Percentiles rank a stretch among this genome's conserved stretches.
Evolutionary conservation across 495 filamentous ascomycete genomes (phyloP).

Genomic region (Chaetomium tenue): DNA sequence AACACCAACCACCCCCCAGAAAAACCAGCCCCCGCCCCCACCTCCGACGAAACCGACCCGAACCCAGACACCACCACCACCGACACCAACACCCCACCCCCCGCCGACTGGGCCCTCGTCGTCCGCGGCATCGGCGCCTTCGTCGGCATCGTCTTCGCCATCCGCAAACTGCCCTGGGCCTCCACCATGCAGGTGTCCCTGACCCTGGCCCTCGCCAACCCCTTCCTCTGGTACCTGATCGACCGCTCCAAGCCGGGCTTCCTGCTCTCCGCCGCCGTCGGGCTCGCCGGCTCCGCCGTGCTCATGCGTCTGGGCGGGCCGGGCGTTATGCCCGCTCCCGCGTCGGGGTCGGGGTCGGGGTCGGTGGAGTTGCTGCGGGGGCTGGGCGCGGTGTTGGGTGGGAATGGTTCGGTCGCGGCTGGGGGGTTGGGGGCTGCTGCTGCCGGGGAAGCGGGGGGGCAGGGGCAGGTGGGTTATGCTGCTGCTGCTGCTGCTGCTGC

Average conservation of each 20-base stretch:
- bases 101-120: slow-evolving; percentile 72
- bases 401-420: neutral
- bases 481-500: too few relatives aligned
- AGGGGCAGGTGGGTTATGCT: too few relatives aligned
- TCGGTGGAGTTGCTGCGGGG: neutral
- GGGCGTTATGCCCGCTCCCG: slow-evolving; percentile 46
- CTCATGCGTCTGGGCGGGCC: slow-evolving; percentile 71
- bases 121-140: slow-evolving; percentile 90
- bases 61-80: too few relatives aligned
- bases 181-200: slow-evolving; percentile 90
- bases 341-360: too few relatives aligned
- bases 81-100: neutral
- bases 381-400: neutral
- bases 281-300: slow-evolving; percentile 68
- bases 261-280: slow-evolving; percentile 67
- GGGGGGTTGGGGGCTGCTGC: neutral
- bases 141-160: slow-evolving; percentile 93
- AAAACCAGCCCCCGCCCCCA: neutral
- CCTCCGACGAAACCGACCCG: neutral
- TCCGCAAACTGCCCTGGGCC: slow-evolving; percentile 88
- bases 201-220: slow-evolving; percentile 87
- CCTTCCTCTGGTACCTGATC: slow-evolving; percentile 92
- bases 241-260: slow-evolving; percentile 87
- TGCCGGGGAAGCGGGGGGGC: neutral
- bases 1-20: too few relatives aligned